phyloP scores from a whole-genome alignment of 1,284 basidiomycete species.

The Marasmius sp. region DNA sequence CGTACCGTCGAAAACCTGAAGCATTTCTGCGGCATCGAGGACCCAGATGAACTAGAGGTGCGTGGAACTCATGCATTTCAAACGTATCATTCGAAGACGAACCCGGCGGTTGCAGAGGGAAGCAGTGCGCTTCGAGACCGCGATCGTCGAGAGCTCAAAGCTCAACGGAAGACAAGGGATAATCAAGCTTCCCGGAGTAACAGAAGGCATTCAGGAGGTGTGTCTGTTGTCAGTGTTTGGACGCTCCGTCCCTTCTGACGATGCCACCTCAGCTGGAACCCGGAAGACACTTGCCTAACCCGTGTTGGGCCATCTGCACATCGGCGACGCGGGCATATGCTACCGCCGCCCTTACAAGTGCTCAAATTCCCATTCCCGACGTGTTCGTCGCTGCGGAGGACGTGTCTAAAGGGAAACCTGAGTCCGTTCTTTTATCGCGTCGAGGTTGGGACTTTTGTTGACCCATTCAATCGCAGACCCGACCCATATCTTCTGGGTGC shows the following conservation, averaged over 20 bases:
- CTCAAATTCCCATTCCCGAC: conserved; percentile 57
- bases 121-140: conserved; percentile 65
- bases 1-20: conserved; percentile 79
- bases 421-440: conserved; percentile 37
- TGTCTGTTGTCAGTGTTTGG: not conserved
- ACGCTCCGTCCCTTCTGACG: not conserved
- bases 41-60: conserved; percentile 69
- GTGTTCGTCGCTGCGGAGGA: conserved; percentile 80
- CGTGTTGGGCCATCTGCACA: conserved; percentile 69
- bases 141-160: conserved; percentile 58
- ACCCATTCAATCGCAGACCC: conserved; percentile 50
- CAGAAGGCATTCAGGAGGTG: conserved; percentile 52
- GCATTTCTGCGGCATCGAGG: conserved; percentile 67
- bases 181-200: conserved; percentile 61
- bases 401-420: conserved; percentile 78
- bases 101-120: conserved; percentile 45
- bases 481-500: conserved; percentile 85
- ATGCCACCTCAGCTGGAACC: conserved; percentile 39
- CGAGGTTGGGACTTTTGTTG: conserved; percentile 13
- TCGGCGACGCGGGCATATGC: conserved; percentile 66
- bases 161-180: conserved; percentile 58
- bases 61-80: conserved; percentile 9
- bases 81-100: not conserved
- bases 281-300: conserved; percentile 45
- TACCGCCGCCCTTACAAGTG: conserved; percentile 48